Evolutionary conservation across 352 stramenopile genomes (phyloP).

Genomic region (Saprolegnia diclina): DNA sequence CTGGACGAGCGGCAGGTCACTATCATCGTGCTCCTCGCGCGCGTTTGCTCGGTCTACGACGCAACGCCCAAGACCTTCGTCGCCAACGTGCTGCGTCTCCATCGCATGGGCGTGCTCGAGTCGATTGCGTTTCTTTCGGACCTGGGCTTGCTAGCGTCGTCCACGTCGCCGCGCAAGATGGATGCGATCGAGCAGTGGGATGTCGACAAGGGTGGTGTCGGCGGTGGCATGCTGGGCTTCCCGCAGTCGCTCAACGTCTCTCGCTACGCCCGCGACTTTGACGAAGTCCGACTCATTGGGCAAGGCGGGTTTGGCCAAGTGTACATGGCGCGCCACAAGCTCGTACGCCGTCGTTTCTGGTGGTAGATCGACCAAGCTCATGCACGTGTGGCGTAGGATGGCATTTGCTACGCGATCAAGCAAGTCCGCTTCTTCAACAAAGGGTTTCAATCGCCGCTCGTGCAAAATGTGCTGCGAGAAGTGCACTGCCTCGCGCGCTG

Average conservation of each 20-base stretch:
- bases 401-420: slow-evolving; percentile 29
- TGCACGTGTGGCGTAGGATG: slow-evolving; percentile 8
- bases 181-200: slow-evolving; percentile 25
- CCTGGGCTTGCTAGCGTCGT: slow-evolving; percentile 33
- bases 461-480: slow-evolving; percentile 28
- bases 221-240: slow-evolving; percentile 2
- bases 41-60: slow-evolving; percentile 27
- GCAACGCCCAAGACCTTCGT: slow-evolving; percentile 29
- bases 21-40: slow-evolving; percentile 27
- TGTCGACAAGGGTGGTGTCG: neutral
- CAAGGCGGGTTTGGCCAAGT: slow-evolving; percentile 28
- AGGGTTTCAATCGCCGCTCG: slow-evolving; percentile 23
- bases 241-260: slow-evolving; percentile 27
- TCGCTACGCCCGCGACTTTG: slow-evolving; percentile 26
- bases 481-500: slow-evolving; percentile 27
- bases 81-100: slow-evolving; percentile 23
- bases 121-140: slow-evolving; percentile 38
- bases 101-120: slow-evolving; percentile 27
- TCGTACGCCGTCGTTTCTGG: slow-evolving; percentile 10
- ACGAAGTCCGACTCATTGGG: slow-evolving; percentile 24
- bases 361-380: neutral
- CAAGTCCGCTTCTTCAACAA: slow-evolving; percentile 29
- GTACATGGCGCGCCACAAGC: slow-evolving; percentile 26
- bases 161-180: neutral
- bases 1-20: slow-evolving; percentile 24